Evolutionary conservation across 192 early-diverging fungal species (phyloP).

Genomic region (Coemansia sp.): DNA sequence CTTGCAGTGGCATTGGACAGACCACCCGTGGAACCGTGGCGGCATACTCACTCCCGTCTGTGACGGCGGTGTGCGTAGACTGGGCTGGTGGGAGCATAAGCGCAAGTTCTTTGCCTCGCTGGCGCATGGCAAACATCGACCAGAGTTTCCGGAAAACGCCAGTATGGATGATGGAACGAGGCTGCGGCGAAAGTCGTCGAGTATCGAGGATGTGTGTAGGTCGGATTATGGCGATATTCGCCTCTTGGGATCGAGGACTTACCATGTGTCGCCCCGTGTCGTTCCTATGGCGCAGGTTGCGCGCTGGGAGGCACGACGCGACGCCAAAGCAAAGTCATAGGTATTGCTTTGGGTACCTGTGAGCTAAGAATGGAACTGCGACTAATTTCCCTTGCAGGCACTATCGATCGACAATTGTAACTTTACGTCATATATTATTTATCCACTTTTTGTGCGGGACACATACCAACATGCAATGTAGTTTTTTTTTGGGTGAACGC

Average conservation of each 20-base stretch:
- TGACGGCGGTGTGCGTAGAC: constrained; percentile 36
- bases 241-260: constrained; percentile 32
- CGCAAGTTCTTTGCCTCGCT: constrained; percentile 42
- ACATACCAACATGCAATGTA: background rate
- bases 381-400: background rate
- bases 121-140: constrained; percentile 15
- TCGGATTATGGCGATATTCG: constrained; percentile 47
- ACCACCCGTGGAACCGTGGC: constrained; percentile 49
- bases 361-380: background rate
- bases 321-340: constrained; percentile 7
- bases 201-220: constrained; percentile 38
- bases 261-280: constrained; percentile 43
- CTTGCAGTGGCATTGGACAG: constrained; percentile 43
- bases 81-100: constrained; percentile 53
- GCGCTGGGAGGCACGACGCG: constrained; percentile 30
- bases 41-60: constrained; percentile 48
- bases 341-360: background rate
- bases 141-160: constrained; percentile 35
- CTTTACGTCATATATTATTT: constrained; percentile 1
- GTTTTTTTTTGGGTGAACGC: background rate
- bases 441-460: background rate
- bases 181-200: constrained; percentile 19
- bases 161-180: background rate
- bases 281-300: constrained; percentile 48
- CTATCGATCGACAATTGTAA: background rate